Conservation (phyloP, 768 basidiomycete genomes). For the Russula lepida region DNA sequence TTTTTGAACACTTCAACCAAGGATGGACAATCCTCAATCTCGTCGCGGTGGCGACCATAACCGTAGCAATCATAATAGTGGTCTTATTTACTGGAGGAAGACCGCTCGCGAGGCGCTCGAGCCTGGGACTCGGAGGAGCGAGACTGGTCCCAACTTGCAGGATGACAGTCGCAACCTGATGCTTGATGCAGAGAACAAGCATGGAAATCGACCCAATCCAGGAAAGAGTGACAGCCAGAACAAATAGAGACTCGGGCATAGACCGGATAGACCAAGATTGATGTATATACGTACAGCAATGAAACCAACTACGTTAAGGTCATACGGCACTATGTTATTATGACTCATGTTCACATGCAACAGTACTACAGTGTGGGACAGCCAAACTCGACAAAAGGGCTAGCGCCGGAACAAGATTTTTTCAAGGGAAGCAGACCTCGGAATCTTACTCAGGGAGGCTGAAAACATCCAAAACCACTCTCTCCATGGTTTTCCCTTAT, state of each 20-base stretch:
- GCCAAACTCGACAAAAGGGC: too few species aligned
- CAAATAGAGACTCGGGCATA: not conserved
- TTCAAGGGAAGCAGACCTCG: too few species aligned
- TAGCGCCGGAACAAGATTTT: too few species aligned
- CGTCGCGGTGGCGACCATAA: constrained; percentile 38
- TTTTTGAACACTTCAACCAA: constrained; percentile 45
- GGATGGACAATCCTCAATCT: constrained; percentile 58
- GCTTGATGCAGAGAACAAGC: not conserved
- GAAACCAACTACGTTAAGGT: too few species aligned
- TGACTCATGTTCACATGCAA: not conserved
- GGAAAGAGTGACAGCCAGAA: not conserved
- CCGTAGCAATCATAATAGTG: constrained; percentile 32
- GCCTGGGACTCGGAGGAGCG: too few species aligned
- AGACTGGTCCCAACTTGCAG: not conserved
- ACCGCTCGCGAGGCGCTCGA: constrained; percentile 16
- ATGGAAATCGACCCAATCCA: not conserved
- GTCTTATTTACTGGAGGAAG: constrained; percentile 41
- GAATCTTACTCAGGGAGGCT: too few species aligned
- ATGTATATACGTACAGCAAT: too few species aligned
- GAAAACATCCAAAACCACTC: too few species aligned
- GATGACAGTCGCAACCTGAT: not conserved
- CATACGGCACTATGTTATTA: too few species aligned
- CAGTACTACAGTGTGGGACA: too few species aligned
- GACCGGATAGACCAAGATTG: not conserved
- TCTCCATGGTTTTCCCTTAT: too few species aligned